Evolutionary conservation across 805 yeast species (phyloP).

Genomic region (Wickerhamomyces chaumierensis): DNA sequence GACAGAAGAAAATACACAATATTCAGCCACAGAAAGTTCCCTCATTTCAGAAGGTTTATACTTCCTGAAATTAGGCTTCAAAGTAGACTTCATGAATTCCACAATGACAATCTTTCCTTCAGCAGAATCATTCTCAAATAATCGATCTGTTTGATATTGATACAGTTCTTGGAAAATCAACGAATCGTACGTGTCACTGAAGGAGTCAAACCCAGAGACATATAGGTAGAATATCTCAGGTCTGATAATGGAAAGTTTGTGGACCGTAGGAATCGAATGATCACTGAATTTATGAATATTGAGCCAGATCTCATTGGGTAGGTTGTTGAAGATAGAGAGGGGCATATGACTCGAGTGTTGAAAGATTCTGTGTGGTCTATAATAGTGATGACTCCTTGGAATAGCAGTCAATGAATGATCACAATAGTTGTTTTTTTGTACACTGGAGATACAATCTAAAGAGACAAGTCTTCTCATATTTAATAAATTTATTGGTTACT

Average conservation of each 20-base stretch:
- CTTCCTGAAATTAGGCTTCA: neutral
- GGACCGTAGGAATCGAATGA: neutral
- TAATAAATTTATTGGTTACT: too few relatives aligned
- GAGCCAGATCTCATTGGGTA: neutral
- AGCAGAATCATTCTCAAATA: neutral
- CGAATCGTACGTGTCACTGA: neutral
- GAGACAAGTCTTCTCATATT: too few relatives aligned
- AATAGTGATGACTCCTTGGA: too few relatives aligned
- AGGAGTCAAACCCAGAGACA: neutral
- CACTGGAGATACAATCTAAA: too few relatives aligned
- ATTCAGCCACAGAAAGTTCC: neutral
- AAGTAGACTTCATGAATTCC: neutral
- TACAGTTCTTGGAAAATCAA: neutral
- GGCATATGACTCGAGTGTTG: neutral
- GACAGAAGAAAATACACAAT: neutral
- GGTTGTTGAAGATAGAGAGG: neutral
- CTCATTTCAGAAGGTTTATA: neutral
- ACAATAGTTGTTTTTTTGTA: too few relatives aligned
- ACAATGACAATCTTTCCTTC: neutral
- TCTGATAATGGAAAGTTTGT: neutral
- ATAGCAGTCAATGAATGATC: too few relatives aligned
- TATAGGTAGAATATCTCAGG: neutral
- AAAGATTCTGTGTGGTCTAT: too few relatives aligned
- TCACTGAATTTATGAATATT: neutral
- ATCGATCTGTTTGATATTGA: neutral